phyloP scores from a whole-genome alignment of 805 yeast species.

The Wickerhamiella qilinensis region DNA sequence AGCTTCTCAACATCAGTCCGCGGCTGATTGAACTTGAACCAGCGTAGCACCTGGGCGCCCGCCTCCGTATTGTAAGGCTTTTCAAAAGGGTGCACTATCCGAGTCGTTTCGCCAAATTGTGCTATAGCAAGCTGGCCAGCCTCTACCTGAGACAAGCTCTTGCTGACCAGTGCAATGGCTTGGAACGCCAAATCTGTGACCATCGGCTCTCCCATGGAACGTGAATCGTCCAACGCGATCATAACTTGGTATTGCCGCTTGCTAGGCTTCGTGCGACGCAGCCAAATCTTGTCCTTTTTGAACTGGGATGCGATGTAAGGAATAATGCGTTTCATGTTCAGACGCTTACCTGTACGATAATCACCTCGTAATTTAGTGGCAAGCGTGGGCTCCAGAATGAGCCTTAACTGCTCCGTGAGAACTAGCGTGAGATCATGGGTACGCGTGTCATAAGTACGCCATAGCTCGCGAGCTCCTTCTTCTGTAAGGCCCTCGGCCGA shows the following conservation, averaged over 20 bases:
- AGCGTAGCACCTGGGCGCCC: slow-evolving; percentile 70
- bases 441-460: slow-evolving; percentile 72
- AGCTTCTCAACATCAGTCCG: slow-evolving; percentile 70
- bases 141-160: slow-evolving; percentile 85
- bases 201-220: slow-evolving; percentile 89
- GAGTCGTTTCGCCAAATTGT: slow-evolving; percentile 71
- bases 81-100: slow-evolving; percentile 79
- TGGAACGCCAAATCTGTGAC: slow-evolving; percentile 87
- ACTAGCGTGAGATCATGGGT: slow-evolving; percentile 79
- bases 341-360: slow-evolving; percentile 89
- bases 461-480: slow-evolving; percentile 55
- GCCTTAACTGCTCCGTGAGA: slow-evolving; percentile 79
- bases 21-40: slow-evolving; percentile 82
- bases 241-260: slow-evolving; percentile 94
- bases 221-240: slow-evolving; percentile 95
- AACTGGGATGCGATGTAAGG: slow-evolving; percentile 96
- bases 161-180: slow-evolving; percentile 82
- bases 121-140: slow-evolving; percentile 86
- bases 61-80: slow-evolving; percentile 68
- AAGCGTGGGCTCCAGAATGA: slow-evolving; percentile 86
- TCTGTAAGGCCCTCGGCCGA: not conserved
- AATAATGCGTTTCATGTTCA: slow-evolving; percentile 93
- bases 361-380: slow-evolving; percentile 95
- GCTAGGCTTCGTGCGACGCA: slow-evolving; percentile 91
- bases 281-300: slow-evolving; percentile 96